phyloP scores from a whole-genome alignment of 2,329 filamentous ascomycete species.

The Cladophialophora psammophila region DNA sequence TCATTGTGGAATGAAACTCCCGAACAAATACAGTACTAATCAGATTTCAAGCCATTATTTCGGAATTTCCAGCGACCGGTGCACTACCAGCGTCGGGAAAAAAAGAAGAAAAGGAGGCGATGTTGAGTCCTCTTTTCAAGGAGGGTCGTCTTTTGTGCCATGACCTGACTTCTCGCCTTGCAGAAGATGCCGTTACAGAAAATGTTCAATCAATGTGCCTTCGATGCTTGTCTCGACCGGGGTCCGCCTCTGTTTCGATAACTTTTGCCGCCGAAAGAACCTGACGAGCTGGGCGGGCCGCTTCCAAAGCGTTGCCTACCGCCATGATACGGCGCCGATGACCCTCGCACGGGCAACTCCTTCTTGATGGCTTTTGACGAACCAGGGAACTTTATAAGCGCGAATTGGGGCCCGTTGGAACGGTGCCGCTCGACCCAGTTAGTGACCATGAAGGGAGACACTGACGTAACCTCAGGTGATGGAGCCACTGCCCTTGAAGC shows the following conservation, averaged over 20 bases:
- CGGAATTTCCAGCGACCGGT: constrained; percentile 21
- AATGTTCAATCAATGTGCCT: constrained; percentile 28
- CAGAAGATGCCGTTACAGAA: constrained; percentile 1
- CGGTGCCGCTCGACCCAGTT: constrained; percentile 32
- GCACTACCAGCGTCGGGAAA: constrained; percentile 30
- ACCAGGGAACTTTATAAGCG: constrained; percentile 36
- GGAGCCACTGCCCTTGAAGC: constrained; percentile 3
- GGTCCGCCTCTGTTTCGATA: constrained; percentile 22
- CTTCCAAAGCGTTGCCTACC: constrained; percentile 27
- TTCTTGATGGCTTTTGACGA: constrained; percentile 34
- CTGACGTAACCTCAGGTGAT: constrained; percentile 26
- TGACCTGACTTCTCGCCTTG: not conserved
- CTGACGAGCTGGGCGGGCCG: constrained; percentile 25
- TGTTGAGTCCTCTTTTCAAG: not conserved
- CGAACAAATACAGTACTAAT: constrained; percentile 20
- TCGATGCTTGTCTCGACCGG: constrained; percentile 30
- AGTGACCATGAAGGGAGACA: constrained; percentile 32
- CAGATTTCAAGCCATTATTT: not conserved
- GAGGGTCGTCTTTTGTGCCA: not conserved
- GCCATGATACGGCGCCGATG: constrained; percentile 20
- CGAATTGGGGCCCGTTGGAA: constrained; percentile 33
- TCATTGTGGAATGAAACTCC: not conserved
- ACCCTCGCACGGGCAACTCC: constrained; percentile 35
- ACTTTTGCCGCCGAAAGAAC: constrained; percentile 27
- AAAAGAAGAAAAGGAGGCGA: constrained; percentile 1